Conservation (phyloP, 257 asterid species). For the Solanum rostratum region DNA sequence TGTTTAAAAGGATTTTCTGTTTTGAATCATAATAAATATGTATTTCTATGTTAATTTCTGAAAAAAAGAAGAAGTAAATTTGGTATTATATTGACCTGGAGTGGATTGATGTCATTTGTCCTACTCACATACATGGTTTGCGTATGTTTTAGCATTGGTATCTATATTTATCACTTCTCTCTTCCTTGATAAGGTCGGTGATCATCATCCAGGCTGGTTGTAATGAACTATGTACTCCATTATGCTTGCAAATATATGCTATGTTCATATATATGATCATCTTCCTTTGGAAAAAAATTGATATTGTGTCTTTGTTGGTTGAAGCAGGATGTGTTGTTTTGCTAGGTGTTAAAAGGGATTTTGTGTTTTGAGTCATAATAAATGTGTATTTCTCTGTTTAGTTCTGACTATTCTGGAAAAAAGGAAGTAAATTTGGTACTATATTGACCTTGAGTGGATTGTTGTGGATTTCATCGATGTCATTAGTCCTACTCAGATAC, state of each 20-base stretch:
- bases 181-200: conserved; percentile 26
- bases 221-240: neutral
- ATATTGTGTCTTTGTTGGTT: neutral
- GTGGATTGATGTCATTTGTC: neutral
- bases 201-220: neutral
- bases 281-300: neutral
- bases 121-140: neutral
- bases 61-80: neutral
- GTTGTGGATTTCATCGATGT: neutral
- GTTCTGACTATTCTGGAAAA: neutral
- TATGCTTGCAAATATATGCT: neutral
- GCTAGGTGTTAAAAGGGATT: neutral
- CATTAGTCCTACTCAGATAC: neutral
- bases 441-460: neutral
- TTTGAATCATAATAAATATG: neutral
- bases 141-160: neutral
- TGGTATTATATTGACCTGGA: neutral
- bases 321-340: neutral
- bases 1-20: neutral
- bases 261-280: neutral
- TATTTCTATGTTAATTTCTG: neutral
- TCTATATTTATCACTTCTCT: neutral
- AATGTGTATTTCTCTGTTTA: neutral
- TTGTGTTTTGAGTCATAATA: neutral
- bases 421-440: neutral